phyloP scores from a whole-genome alignment of 192 early-diverging fungal genomes.

The Coemansia sp. region DNA sequence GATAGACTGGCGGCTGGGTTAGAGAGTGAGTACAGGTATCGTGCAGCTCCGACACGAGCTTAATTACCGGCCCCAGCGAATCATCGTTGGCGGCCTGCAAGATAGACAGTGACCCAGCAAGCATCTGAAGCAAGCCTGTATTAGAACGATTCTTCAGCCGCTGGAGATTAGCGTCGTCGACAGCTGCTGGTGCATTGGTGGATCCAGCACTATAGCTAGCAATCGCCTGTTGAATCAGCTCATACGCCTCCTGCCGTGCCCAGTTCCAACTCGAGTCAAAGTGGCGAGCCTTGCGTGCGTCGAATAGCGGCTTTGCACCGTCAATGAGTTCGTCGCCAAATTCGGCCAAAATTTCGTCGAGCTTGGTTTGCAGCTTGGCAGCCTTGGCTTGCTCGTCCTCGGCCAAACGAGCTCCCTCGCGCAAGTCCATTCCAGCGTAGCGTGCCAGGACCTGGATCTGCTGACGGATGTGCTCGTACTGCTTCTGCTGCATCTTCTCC shows the following conservation, averaged over 20 bases:
- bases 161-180: slow-evolving; percentile 47
- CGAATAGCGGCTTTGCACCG: slow-evolving; percentile 79
- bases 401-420: slow-evolving; percentile 63
- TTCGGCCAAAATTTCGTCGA: slow-evolving; percentile 76
- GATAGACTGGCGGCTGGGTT: slow-evolving; percentile 69
- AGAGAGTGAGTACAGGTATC: slow-evolving; percentile 77
- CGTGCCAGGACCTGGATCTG: slow-evolving; percentile 82
- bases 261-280: slow-evolving; percentile 97
- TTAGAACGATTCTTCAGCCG: slow-evolving; percentile 80
- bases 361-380: slow-evolving; percentile 63
- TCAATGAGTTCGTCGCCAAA: slow-evolving; percentile 72
- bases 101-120: slow-evolving; percentile 62
- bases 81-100: slow-evolving; percentile 63
- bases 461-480: slow-evolving; percentile 66
- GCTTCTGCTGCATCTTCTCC: slow-evolving; percentile 69
- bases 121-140: slow-evolving; percentile 67
- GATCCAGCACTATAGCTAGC: slow-evolving; percentile 41
- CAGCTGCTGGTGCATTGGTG: slow-evolving; percentile 64
- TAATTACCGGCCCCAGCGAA: slow-evolving; percentile 54
- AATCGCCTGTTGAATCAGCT: slow-evolving; percentile 74
- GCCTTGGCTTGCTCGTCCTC: slow-evolving; percentile 60
- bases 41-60: slow-evolving; percentile 65
- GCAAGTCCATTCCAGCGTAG: slow-evolving; percentile 73
- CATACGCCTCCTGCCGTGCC: slow-evolving; percentile 59
- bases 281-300: slow-evolving; percentile 71